Conservation (phyloP, 73 alveolate genomes). For the Tetrahymena elliotti region DNA sequence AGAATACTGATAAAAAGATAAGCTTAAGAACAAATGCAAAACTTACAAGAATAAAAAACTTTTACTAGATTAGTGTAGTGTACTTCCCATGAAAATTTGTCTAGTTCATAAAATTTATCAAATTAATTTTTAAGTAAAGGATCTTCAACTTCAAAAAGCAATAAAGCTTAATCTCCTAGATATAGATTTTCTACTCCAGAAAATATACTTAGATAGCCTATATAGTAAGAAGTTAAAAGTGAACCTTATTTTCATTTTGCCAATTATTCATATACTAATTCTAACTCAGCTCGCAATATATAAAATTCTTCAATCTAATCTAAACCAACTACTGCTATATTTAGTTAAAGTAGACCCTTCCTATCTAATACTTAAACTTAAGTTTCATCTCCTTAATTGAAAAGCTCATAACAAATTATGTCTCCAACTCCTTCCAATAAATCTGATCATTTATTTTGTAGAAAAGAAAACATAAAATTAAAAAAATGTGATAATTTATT, state of each 20-base stretch:
- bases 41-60: not conserved
- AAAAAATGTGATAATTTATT: not conserved
- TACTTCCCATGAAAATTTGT: not conserved
- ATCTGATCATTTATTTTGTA: not conserved
- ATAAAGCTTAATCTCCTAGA: not conserved
- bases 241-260: not conserved
- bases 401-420: not conserved
- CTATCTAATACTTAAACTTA: not conserved
- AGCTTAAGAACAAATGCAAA: not conserved
- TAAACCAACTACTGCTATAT: not conserved
- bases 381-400: not conserved
- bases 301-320: not conserved
- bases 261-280: not conserved
- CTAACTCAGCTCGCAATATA: not conserved
- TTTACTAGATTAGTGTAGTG: not conserved
- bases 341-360: not conserved
- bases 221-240: not conserved
- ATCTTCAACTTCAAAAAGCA: not conserved
- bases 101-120: not conserved
- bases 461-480: not conserved
- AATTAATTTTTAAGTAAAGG: not conserved
- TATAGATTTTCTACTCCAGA: not conserved
- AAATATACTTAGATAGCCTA: not conserved
- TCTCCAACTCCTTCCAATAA: not conserved
- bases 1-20: not conserved